Conservation (phyloP, 805 yeast genomes). For the Ogataea ganodermae region DNA sequence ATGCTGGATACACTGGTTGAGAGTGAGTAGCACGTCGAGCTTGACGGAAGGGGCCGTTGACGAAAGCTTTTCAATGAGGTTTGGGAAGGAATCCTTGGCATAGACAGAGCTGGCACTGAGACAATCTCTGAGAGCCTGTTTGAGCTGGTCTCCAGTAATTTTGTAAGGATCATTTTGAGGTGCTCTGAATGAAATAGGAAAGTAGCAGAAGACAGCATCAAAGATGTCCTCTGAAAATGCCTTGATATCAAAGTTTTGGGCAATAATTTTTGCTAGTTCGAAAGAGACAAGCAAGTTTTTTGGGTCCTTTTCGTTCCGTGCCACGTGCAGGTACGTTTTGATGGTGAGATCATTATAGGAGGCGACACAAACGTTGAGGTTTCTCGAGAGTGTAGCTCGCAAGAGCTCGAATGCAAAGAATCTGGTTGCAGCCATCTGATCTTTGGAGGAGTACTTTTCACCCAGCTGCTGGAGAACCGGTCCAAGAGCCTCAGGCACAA, state of each 20-base stretch:
- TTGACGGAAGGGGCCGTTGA: constrained; percentile 75
- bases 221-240: constrained; percentile 67
- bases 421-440: constrained; percentile 63
- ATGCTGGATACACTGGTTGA: constrained; percentile 54
- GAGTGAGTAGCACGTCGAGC: constrained; percentile 67
- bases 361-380: constrained; percentile 25
- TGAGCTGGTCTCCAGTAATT: constrained; percentile 74
- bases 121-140: constrained; percentile 58
- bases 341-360: constrained; percentile 46
- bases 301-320: constrained; percentile 94
- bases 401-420: constrained; percentile 57
- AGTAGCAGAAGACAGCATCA: constrained; percentile 90
- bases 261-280: constrained; percentile 50
- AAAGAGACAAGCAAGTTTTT: constrained; percentile 77
- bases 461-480: constrained; percentile 40
- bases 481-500: constrained; percentile 39
- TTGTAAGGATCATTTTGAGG: constrained; percentile 88
- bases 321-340: constrained; percentile 61
- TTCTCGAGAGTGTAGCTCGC: constrained; percentile 35
- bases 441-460: constrained; percentile 53
- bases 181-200: constrained; percentile 93
- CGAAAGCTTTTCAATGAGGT: constrained; percentile 74
- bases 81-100: constrained; percentile 75
- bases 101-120: constrained; percentile 61
- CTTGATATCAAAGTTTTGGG: constrained; percentile 42